These are phyloP conservation scores for Salix udensis DNA, from an alignment of 345 rosid genomes.

Conservation along the genomic window DNA sequence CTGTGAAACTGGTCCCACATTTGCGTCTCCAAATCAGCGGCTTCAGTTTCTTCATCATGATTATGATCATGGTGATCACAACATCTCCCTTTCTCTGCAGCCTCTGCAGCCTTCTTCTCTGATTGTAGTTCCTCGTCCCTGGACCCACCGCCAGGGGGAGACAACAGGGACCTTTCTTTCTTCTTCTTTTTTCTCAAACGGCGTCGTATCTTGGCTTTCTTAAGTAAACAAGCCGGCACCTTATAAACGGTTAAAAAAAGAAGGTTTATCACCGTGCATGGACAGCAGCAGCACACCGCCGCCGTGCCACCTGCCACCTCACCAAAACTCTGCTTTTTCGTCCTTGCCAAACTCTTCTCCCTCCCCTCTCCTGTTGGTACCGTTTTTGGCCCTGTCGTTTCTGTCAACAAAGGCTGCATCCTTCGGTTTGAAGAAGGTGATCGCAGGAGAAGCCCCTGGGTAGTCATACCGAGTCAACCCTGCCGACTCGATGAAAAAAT, in stretches of 20 bases:
- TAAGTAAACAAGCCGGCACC: slow-evolving; percentile 56
- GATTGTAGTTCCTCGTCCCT: slow-evolving; percentile 5
- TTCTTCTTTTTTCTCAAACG: slow-evolving; percentile 32
- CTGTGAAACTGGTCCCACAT: slow-evolving; percentile 60
- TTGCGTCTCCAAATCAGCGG: slow-evolving; percentile 40
- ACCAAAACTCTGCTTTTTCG: slow-evolving; percentile 22
- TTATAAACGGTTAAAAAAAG: slow-evolving; percentile 52
- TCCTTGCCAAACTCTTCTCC: neutral
- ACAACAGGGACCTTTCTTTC: slow-evolving; percentile 35
- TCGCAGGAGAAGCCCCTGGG: neutral
- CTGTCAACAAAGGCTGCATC: neutral
- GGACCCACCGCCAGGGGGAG: slow-evolving; percentile 2
- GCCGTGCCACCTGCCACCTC: slow-evolving; percentile 52
- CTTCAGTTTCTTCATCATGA: slow-evolving; percentile 19
- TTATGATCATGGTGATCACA: slow-evolving; percentile 24
- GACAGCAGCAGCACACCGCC: slow-evolving; percentile 73
- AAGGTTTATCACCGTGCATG: slow-evolving; percentile 49
- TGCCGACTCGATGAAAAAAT: no score
- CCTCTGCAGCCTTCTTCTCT: slow-evolving; percentile 23
- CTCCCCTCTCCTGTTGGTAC: neutral
- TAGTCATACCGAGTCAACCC: neutral
- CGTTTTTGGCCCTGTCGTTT: neutral
- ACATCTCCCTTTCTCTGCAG: slow-evolving; percentile 29
- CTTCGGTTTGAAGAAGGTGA: neutral
- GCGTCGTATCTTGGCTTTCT: slow-evolving; percentile 32